Percentiles rank a stretch among this genome's conserved stretches.
These are phyloP conservation scores for Knoxia roxburghii DNA, from an alignment of 257 asterid genomes.

Conservation along the genomic window DNA sequence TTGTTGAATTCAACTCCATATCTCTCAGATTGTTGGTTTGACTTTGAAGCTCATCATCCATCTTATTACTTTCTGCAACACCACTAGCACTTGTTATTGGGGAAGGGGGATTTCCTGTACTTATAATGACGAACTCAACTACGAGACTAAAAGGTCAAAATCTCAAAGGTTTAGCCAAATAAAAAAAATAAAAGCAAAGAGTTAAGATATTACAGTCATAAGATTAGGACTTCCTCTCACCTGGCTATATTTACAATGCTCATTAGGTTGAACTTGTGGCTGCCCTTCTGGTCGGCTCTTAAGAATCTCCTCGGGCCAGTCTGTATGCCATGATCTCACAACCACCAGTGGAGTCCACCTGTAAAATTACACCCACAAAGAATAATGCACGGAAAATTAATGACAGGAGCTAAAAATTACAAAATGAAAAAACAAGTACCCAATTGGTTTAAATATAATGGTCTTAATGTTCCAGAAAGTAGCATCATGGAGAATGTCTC, in stretches of 20 bases:
- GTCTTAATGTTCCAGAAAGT: neutral
- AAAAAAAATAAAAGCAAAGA: neutral
- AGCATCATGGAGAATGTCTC: neutral
- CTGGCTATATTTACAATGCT: slow-evolving; percentile 75
- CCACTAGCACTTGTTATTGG: too few species aligned
- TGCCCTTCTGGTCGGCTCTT: slow-evolving; percentile 38
- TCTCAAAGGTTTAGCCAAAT: neutral
- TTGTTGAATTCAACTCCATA: too few species aligned
- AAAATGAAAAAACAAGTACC: neutral
- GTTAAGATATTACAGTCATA: neutral
- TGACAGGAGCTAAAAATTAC: neutral
- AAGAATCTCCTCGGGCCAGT: slow-evolving; percentile 64
- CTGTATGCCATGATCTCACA: slow-evolving; percentile 83
- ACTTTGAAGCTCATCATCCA: too few species aligned
- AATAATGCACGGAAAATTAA: slow-evolving; percentile 6
- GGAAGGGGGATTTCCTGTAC: too few species aligned
- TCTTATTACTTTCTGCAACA: too few species aligned
- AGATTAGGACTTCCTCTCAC: slow-evolving; percentile 22
- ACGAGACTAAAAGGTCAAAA: too few species aligned
- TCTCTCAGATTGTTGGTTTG: too few species aligned
- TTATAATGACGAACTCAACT: too few species aligned
- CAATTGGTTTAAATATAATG: neutral
- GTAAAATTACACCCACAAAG: slow-evolving; percentile 18
- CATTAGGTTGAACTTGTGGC: slow-evolving; percentile 49
- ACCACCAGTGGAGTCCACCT: slow-evolving; percentile 89